phyloP scores from a whole-genome alignment of 257 asterid species.

The Ajuga chamaepitys region DNA sequence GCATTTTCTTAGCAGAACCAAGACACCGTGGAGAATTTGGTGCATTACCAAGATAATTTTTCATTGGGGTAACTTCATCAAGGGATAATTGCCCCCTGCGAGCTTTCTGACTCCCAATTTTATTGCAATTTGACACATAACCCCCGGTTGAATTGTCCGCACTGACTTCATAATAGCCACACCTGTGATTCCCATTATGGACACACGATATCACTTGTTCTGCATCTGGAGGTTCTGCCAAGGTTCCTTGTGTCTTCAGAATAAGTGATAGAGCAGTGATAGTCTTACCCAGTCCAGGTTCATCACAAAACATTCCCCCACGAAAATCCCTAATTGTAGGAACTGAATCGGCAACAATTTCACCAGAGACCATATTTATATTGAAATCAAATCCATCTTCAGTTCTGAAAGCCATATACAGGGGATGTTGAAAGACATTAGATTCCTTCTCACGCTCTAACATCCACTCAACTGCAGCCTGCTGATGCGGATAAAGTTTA shows the following conservation, averaged over 20 bases:
- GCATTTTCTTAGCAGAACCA: conserved; percentile 26
- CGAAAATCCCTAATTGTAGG: conserved; percentile 66
- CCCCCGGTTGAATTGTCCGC: conserved; percentile 31
- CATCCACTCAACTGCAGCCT: conserved; percentile 98
- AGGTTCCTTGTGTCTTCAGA: conserved; percentile 78
- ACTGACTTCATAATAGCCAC: conserved; percentile 80
- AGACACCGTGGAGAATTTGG: conserved; percentile 20
- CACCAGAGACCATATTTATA: conserved; percentile 73
- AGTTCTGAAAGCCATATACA: conserved; percentile 52
- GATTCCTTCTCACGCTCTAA: conserved; percentile 68
- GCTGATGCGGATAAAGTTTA: conserved; percentile 89
- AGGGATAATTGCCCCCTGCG: conserved; percentile 64
- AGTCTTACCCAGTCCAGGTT: conserved; percentile 98
- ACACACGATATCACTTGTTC: conserved; percentile 69
- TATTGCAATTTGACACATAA: conserved; percentile 22
- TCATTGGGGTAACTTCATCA: conserved; percentile 47
- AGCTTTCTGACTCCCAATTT: conserved; percentile 38
- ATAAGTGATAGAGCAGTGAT: conserved; percentile 84
- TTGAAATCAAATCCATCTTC: conserved; percentile 65
- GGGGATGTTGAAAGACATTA: conserved; percentile 59
- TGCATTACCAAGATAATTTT: conserved; percentile 21
- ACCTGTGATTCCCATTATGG: conserved; percentile 57
- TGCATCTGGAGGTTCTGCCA: conserved; percentile 69
- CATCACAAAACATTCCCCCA: conserved; percentile 99
- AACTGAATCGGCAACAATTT: conserved; percentile 42